Evolutionary conservation across 768 basidiomycete genomes (phyloP), one percentile per base, ranked within the genome.

Genomic region (Mycena epipterygia): DNA sequence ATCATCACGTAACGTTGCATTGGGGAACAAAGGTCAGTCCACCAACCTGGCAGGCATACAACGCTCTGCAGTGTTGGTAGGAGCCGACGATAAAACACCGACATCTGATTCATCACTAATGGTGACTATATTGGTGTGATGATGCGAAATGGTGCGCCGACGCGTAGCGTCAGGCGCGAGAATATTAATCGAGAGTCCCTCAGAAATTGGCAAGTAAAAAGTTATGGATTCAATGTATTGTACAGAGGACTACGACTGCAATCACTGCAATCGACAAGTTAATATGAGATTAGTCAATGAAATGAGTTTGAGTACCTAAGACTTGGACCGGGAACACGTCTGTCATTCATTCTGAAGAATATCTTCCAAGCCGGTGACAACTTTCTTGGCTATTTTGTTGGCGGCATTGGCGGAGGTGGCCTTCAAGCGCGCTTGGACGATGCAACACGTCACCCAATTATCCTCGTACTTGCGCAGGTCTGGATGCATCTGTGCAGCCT

Each of bases 381-480:
- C 19, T 42, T 35, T 49, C 51, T 61, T 60, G 33, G 12, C 5
- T 53, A 29, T 29, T 48, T 41, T 56, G 21, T 23, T 41, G 58
- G 27, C 3, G 51, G 66, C 58, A 11, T 4, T 29, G 33, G 58
- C 6, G 49, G 66, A 16, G 58, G 66, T 67, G 49, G 30, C 29
- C 53, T 69, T 69, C 68, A 69, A 57, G 61, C 48, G 61, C 46
- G 68, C 68, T 33, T 49, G 44, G 2, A 69, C 44, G 29, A 69
- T 58, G 61, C 68, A 69, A 35, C 33, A 13, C 23, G 62, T 69
- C 35, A 62, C 68, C 68, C 68, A 69, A 27, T 69, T 5, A 32
- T 32, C 21, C 44, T 57, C 61, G 62, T 58, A 69, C 27, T 56
- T 25, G 55, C n/a, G 35, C 48, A 69, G 68, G 44, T 32, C 17